Evolutionary conservation across 2,329 filamentous ascomycete genomes (phyloP).

Genomic region (Dryadomyces quercus-mongolicae): DNA sequence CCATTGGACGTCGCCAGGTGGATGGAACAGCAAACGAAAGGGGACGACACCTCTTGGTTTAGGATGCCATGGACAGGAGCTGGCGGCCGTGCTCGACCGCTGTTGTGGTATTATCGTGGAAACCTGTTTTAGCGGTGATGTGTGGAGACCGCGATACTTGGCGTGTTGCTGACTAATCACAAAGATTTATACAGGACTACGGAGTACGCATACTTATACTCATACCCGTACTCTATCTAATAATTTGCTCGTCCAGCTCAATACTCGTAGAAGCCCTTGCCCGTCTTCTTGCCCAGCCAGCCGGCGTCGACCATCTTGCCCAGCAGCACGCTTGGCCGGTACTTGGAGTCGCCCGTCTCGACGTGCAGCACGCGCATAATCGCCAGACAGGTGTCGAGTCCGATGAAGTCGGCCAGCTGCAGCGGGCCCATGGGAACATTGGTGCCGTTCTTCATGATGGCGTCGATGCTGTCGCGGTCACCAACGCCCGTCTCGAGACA

Average conservation of each 20-base stretch:
- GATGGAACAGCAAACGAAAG: too few species aligned
- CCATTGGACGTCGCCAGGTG: too few species aligned
- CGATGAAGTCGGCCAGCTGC: conserved; percentile 91
- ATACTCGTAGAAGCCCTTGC: conserved; percentile 92
- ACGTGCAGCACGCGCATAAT: conserved; percentile 93
- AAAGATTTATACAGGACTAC: too few species aligned
- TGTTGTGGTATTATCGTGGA: too few species aligned
- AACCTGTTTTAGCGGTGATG: too few species aligned
- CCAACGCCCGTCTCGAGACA: conserved; percentile 92
- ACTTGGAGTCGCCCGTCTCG: conserved; percentile 93
- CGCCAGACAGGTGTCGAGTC: conserved; percentile 85
- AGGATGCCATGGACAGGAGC: too few species aligned
- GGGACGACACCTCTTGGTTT: too few species aligned
- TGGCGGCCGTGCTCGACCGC: too few species aligned
- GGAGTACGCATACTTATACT: too few species aligned
- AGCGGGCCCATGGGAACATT: conserved; percentile 97
- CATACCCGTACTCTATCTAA: not conserved
- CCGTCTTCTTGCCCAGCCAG: conserved; percentile 94
- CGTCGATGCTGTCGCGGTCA: conserved; percentile 81
- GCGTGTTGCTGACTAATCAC: too few species aligned
- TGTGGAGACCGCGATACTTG: too few species aligned
- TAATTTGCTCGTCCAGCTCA: too few species aligned
- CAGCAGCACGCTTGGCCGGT: conserved; percentile 76
- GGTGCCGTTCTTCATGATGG: conserved; percentile 98
- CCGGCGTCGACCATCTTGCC: conserved; percentile 96